phyloP scores from a whole-genome alignment of 208 protist genomes.

The Trypanosoma boissoni region DNA sequence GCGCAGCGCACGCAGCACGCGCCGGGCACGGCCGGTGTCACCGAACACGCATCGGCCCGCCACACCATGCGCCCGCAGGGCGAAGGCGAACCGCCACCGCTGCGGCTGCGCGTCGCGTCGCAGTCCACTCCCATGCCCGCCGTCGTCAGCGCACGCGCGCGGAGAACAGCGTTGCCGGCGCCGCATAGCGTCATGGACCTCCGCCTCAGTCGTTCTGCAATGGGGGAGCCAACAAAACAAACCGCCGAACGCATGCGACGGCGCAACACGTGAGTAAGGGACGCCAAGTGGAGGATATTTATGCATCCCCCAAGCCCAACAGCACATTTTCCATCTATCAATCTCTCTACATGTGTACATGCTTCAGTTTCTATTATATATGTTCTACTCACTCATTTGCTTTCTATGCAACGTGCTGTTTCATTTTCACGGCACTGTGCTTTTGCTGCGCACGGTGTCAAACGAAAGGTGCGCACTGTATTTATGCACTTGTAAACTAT shows the following conservation, averaged over 20 bases:
- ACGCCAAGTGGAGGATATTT: too few species aligned
- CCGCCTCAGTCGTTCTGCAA: neutral
- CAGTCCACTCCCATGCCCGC: neutral
- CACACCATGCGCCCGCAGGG: neutral
- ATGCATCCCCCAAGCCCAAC: too few species aligned
- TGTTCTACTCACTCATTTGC: too few species aligned
- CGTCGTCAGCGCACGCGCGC: neutral
- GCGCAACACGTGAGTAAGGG: too few species aligned
- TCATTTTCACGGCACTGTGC: too few species aligned
- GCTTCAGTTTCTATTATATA: too few species aligned
- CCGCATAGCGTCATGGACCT: neutral
- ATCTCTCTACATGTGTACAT: too few species aligned
- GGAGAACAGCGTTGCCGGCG: neutral
- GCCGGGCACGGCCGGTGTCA: neutral
- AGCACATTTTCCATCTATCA: too few species aligned
- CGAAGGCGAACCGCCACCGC: neutral
- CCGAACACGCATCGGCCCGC: neutral
- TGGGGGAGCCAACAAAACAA: neutral
- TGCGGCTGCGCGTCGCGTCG: neutral
- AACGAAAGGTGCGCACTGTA: too few species aligned
- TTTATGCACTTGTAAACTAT: conserved; percentile 2
- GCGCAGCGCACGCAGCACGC: neutral
- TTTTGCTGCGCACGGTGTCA: too few species aligned
- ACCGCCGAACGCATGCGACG: conserved; percentile 6
- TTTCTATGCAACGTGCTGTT: too few species aligned